Evolutionary conservation across 2,329 filamentous ascomycete species (phyloP), one percentile per base, ranked within the genome.

Genomic region (Aspergillus caelatus): DNA sequence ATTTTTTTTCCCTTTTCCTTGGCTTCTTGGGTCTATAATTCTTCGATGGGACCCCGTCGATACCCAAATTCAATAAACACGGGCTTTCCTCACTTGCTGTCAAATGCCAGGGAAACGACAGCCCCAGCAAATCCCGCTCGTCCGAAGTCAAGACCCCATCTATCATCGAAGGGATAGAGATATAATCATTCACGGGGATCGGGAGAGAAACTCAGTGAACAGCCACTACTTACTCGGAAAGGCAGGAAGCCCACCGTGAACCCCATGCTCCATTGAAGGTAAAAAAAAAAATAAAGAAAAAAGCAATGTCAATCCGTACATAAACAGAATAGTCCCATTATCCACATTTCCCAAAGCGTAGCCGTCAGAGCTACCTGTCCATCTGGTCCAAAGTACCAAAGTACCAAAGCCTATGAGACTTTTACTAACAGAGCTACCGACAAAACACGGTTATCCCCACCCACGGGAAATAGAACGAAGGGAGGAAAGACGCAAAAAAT

Each of bases 281-380:
- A 28, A 52, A 26, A 26, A 26, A 26, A 26, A 26, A 26, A 26
- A 2, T 2, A 26, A 26, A 26, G 2, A 26, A 26, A n/a, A n/a
- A 28, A 12, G 45, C 16, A n/a, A 34, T 32, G 48, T 32, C n/a
- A 55, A 55, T 39, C 32, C 34, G 32, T 39, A 55, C 52, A 39
- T 36, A 36, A 36, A 55, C 32, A 32, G 48, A 21, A n/a, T 32
- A 32, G 26, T 14, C 52, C 14, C 28, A 11, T 34, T 30, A n/a
- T 52, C 48, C 48, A 52, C 28, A 41, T 39, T 55, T 55, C 52
- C 52, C 14, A 55, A 55, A 55, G 32, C 14, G 52, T 55, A 10
- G 14, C 11, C 6, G n/a, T 5, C n/a, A 39, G 52, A 39, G 16
- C n/a, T 39, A 55, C 34, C n/a, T 55, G 21, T 55, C 52, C 11